phyloP scores from a whole-genome alignment of 2,329 filamentous ascomycete genomes.

The Colletotrichum tropicicola region DNA sequence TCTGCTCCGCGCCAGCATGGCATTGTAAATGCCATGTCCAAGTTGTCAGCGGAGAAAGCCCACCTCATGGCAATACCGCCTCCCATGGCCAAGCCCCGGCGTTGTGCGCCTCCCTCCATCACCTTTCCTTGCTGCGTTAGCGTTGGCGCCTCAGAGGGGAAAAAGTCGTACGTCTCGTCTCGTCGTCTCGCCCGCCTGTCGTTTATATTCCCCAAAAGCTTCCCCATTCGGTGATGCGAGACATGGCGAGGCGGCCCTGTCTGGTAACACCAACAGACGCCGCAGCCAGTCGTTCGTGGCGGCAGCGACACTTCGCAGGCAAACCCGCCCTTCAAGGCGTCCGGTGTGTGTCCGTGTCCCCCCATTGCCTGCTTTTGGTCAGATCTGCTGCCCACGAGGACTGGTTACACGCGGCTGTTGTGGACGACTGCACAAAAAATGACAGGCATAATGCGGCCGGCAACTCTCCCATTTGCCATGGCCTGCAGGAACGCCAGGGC shows the following conservation, averaged over 20 bases:
- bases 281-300: too few species aligned
- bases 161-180: background rate
- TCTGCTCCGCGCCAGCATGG: background rate
- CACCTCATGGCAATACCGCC: background rate
- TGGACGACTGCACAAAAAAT: background rate
- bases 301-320: too few species aligned
- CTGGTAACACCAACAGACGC: too few species aligned
- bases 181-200: too few species aligned
- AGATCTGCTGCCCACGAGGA: background rate
- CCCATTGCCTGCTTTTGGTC: too few species aligned
- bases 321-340: too few species aligned
- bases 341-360: too few species aligned
- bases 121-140: background rate
- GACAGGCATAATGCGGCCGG: background rate
- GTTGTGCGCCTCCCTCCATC: background rate
- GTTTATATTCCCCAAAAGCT: too few species aligned
- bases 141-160: background rate
- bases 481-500: background rate
- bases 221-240: too few species aligned
- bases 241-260: too few species aligned
- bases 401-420: background rate
- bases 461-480: background rate
- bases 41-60: too few species aligned
- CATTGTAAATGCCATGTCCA: background rate
- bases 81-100: background rate